Percentiles rank a stretch among this genome's conserved stretches.
phyloP scores from a whole-genome alignment of 1,284 basidiomycete species.

The Cerioporus squamosus region DNA sequence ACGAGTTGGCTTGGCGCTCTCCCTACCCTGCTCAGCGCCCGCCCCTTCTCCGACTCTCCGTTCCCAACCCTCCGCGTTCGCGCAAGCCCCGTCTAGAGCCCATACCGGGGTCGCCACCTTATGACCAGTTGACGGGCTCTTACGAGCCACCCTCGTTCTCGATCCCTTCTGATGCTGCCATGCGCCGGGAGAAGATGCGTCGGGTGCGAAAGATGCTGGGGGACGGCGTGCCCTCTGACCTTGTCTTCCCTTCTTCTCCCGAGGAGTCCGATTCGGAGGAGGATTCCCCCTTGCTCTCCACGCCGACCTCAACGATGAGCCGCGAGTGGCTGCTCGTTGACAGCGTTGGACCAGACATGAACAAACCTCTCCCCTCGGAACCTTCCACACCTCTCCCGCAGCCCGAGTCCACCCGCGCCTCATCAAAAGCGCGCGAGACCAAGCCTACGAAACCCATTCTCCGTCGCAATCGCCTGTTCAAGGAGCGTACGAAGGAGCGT shows the following conservation, averaged over 20 bases:
- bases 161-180: constrained; percentile 42
- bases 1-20: constrained; percentile 28
- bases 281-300: constrained; percentile 20
- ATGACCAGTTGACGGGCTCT: constrained; percentile 24
- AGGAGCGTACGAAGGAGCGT: constrained; percentile 18
- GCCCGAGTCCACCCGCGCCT: background rate
- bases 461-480: constrained; percentile 13
- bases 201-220: constrained; percentile 61
- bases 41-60: constrained; percentile 26
- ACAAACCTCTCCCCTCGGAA: constrained; percentile 14
- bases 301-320: constrained; percentile 19
- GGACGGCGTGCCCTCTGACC: constrained; percentile 57
- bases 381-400: background rate
- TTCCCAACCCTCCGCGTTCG: constrained; percentile 13
- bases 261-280: constrained; percentile 25
- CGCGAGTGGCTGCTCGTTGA: constrained; percentile 21
- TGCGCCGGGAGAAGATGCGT: constrained; percentile 62
- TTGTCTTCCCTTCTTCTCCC: constrained; percentile 52
- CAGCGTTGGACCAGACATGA: background rate
- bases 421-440: background rate
- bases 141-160: constrained; percentile 38
- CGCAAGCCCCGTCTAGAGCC: constrained; percentile 23
- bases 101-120: constrained; percentile 31
- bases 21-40: constrained; percentile 25
- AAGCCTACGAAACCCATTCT: background rate